Evolutionary conservation across 2,329 filamentous ascomycete genomes (phyloP).

Genomic region (Taxawa tesnikishii): DNA sequence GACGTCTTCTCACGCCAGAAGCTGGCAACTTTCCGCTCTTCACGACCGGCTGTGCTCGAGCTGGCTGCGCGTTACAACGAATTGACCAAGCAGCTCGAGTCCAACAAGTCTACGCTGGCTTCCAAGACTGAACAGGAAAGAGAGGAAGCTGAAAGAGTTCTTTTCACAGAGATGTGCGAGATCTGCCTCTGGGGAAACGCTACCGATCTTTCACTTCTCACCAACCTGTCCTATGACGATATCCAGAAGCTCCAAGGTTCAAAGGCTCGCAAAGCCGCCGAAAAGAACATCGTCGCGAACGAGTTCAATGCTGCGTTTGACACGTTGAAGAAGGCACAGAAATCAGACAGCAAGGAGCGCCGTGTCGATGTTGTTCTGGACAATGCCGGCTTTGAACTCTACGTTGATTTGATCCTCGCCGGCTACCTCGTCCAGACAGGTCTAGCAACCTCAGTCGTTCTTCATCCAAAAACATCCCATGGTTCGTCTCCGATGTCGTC

Average conservation of each 20-base stretch:
- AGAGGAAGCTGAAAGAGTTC: constrained; percentile 57
- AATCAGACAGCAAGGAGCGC: constrained; percentile 50
- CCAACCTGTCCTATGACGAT: constrained; percentile 83
- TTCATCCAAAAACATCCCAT: constrained; percentile 89
- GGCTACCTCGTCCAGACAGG: constrained; percentile 78
- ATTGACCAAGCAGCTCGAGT: constrained; percentile 53
- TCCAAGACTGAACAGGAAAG: constrained; percentile 38
- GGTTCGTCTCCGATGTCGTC: constrained; percentile 95
- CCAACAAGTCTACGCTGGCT: constrained; percentile 33
- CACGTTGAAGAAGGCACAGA: constrained; percentile 52
- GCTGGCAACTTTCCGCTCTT: constrained; percentile 82
- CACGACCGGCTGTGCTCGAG: constrained; percentile 73
- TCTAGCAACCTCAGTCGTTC: constrained; percentile 73
- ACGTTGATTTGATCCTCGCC: constrained; percentile 83
- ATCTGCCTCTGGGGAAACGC: constrained; percentile 97
- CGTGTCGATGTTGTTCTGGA: constrained; percentile 91
- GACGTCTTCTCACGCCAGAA: constrained; percentile 87
- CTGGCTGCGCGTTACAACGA: constrained; percentile 68
- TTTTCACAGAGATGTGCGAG: constrained; percentile 90
- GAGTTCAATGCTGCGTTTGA: constrained; percentile 65
- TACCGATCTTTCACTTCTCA: constrained; percentile 83
- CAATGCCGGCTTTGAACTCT: constrained; percentile 95
- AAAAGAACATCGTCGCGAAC: constrained; percentile 87
- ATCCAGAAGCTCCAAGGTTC: constrained; percentile 93
- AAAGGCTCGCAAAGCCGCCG: constrained; percentile 70